These are phyloP conservation scores for Mortierella antarctica DNA, from an alignment of 192 early-diverging fungal species.

Conservation along the genomic window DNA sequence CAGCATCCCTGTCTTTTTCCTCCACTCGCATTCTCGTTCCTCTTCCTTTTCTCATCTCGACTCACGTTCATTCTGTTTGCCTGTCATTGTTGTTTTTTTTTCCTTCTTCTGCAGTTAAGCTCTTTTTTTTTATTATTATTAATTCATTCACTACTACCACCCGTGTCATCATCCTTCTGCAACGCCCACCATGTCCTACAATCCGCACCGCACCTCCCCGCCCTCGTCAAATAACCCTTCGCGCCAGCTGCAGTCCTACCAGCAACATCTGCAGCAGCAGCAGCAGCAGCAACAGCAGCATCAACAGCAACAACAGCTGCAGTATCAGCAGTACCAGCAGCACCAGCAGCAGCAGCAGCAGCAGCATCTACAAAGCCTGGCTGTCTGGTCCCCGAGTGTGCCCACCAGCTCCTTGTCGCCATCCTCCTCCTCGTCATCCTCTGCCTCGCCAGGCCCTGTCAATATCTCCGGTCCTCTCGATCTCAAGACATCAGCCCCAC, in stretches of 20 bases:
- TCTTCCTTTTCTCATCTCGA: background rate
- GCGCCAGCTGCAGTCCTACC: slow-evolving; percentile 19
- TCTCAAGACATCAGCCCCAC: slow-evolving; percentile 30
- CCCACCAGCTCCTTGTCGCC: background rate
- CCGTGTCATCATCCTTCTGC: background rate
- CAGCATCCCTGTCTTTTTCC: too few relatives aligned
- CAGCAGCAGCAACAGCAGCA: slow-evolving; percentile 29
- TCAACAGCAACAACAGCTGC: slow-evolving; percentile 21
- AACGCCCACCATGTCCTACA: slow-evolving; percentile 12
- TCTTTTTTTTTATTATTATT: background rate
- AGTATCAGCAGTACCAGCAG: slow-evolving; percentile 25
- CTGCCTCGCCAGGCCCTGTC: slow-evolving; percentile 1
- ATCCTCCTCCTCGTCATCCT: background rate
- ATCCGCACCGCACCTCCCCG: background rate
- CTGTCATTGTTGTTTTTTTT: background rate
- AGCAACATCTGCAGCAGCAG: slow-evolving; percentile 19
- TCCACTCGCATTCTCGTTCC: background rate
- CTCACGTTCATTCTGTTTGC: background rate
- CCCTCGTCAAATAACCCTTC: background rate
- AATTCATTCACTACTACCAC: background rate
- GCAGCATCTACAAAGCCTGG: slow-evolving; percentile 20
- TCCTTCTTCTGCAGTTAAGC: background rate
- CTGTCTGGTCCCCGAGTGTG: slow-evolving; percentile 33
- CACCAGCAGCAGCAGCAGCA: slow-evolving; percentile 43
- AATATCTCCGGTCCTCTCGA: slow-evolving; percentile 42